phyloP scores from a whole-genome alignment of 2,329 filamentous ascomycete genomes.

The Mycocentrospora acerina region DNA sequence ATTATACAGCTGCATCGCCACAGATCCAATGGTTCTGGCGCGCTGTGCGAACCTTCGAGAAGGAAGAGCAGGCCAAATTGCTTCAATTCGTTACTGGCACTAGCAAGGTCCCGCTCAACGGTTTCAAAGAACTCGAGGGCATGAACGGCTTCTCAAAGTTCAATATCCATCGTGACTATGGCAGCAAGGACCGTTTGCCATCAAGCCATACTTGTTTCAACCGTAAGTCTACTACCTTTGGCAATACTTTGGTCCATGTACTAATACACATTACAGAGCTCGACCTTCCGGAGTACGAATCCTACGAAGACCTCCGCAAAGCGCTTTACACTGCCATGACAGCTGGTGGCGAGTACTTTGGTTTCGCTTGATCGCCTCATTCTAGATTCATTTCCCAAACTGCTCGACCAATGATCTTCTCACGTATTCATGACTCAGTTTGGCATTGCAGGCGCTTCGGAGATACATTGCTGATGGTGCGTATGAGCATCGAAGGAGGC shows the following conservation, averaged over 20 bases:
- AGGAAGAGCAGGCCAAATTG: slow-evolving; percentile 96
- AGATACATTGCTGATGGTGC: slow-evolving; percentile 1
- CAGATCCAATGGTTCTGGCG: slow-evolving; percentile 99
- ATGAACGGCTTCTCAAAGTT: slow-evolving; percentile 99
- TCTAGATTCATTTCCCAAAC: neutral
- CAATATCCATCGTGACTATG: slow-evolving; percentile 98
- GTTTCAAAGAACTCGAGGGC: slow-evolving; percentile 97
- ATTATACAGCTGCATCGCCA: slow-evolving; percentile 89
- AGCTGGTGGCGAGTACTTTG: slow-evolving; percentile 95
- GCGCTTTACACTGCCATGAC: slow-evolving; percentile 95
- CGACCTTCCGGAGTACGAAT: slow-evolving; percentile 97
- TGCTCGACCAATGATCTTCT: slow-evolving; percentile 6
- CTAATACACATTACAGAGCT: slow-evolving; percentile 67
- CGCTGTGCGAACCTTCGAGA: slow-evolving; percentile 94
- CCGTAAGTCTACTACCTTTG: slow-evolving; percentile 64
- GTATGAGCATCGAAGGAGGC: slow-evolving; percentile 3
- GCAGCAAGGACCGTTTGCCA: slow-evolving; percentile 91
- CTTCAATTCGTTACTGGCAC: slow-evolving; percentile 98
- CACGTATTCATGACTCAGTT: slow-evolving; percentile 18
- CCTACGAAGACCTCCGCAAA: slow-evolving; percentile 83
- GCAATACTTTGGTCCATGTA: neutral
- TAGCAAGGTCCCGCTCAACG: slow-evolving; percentile 95
- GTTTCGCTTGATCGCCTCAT: slow-evolving; percentile 71
- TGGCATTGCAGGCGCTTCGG: slow-evolving; percentile 37
- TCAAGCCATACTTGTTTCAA: slow-evolving; percentile 99